Evolutionary conservation across 176 grass and related monocot genomes (phyloP).

Genomic region (Oryza longistaminata): DNA sequence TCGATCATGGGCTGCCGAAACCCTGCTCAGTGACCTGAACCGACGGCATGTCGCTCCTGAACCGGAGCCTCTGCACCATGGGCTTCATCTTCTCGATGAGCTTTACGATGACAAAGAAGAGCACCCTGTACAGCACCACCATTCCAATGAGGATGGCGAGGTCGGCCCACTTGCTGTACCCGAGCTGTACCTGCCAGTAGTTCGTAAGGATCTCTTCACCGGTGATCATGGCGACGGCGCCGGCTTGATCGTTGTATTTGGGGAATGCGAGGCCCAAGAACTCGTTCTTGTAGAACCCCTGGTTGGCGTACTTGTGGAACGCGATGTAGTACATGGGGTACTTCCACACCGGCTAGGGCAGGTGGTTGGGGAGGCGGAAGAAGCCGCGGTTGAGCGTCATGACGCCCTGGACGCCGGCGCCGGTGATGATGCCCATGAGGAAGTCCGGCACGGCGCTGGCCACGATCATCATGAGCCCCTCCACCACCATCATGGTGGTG

Average conservation of each 20-base stretch:
- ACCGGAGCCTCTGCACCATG: constrained; percentile 53
- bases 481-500: constrained; percentile 79
- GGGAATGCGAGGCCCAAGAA: constrained; percentile 78
- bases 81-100: constrained; percentile 68
- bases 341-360: constrained; percentile 66
- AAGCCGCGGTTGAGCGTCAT: constrained; percentile 93
- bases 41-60: constrained; percentile 23
- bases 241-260: constrained; percentile 28
- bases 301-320: constrained; percentile 86
- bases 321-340: constrained; percentile 89
- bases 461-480: constrained; percentile 91
- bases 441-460: constrained; percentile 77
- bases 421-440: constrained; percentile 96
- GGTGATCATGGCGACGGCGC: constrained; percentile 36
- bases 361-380: constrained; percentile 70
- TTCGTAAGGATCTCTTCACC: constrained; percentile 59
- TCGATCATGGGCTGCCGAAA: too few species aligned
- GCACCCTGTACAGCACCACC: constrained; percentile 62
- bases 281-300: constrained; percentile 92
- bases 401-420: constrained; percentile 81
- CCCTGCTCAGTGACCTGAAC: constrained; percentile 18
- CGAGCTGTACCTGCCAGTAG: constrained; percentile 71
- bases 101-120: constrained; percentile 74
- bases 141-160: constrained; percentile 63
- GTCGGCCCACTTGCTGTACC: constrained; percentile 83